Evolutionary conservation across 2,329 filamentous ascomycete genomes (phyloP), one percentile per base, ranked within the genome.

Genomic region (Aspergillus sp.): DNA sequence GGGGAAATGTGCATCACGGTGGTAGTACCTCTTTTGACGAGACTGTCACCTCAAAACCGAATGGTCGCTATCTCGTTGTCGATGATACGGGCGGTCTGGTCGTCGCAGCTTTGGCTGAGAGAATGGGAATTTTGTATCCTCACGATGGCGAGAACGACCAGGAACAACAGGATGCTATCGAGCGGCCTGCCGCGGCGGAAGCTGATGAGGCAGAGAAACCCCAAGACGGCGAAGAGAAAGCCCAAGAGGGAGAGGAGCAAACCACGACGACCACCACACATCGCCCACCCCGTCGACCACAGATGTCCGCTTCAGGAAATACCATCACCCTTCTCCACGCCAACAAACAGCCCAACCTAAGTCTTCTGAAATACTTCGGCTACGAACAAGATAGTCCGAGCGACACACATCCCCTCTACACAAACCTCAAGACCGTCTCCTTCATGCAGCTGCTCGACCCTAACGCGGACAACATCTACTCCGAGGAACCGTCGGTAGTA

Each of bases 401-500:
- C 13, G 81, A 86, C 23, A 75, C 80, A 0, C 95, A 98, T 72
- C 94, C 95, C 0, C 86, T 99, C 10, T 85, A 89, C 75, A 88
- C 85, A 15, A 89, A 95, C 72, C 86, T 99, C 54, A 89, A 94
- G 69, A 86, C 89, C 5, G 81, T 98, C 30, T 94, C 91, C 27
- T 99, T 94, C 93, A 85, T 99, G 2, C 94, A 98, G 76, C 86
- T 99, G 5, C 80, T 97, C 15, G 84, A 90, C 23, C 95, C 95
- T 0, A 79, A 85, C 38, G 80, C 86, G 30, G 95, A 98, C 74
- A 83, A 85, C 0, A 86, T 89, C 3, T 96, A 96, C 76, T 77
- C 81, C 32, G 83, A 85, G 25, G 84, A 88, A 56, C 89, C 92
- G 0, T 81, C 86, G 0, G 72, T 78, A 0, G 80, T 88, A 1